phyloP scores from a whole-genome alignment of 768 basidiomycete genomes.

The Suillus tomentosus region DNA sequence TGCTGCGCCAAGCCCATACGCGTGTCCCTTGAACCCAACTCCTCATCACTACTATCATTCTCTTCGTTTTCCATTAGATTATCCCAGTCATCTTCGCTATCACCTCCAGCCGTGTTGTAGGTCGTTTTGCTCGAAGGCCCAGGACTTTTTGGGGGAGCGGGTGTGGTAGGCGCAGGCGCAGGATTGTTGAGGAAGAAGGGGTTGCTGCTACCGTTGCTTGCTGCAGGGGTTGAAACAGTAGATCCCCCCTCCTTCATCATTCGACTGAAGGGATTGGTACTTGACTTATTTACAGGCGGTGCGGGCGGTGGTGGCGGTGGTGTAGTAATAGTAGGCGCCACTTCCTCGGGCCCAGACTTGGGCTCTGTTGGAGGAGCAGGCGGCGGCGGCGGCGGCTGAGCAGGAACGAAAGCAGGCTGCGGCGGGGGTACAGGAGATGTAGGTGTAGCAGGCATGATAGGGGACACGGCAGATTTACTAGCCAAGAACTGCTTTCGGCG shows the following conservation, averaged over 20 bases:
- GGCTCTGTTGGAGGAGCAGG: slow-evolving; percentile 22
- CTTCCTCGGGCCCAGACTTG: slow-evolving; percentile 18
- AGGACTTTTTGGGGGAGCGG: slow-evolving; percentile 49
- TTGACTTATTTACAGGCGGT: slow-evolving; percentile 44
- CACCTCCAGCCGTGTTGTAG: slow-evolving; percentile 63
- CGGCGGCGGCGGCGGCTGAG: slow-evolving; percentile 33
- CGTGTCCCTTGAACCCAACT: slow-evolving; percentile 62
- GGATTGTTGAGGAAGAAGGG: slow-evolving; percentile 70
- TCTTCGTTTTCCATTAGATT: slow-evolving; percentile 74
- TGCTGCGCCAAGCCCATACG: slow-evolving; percentile 75
- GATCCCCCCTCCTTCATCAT: slow-evolving; percentile 53
- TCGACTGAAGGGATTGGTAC: slow-evolving; percentile 81
- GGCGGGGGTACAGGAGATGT: slow-evolving; percentile 41
- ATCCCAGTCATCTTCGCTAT: slow-evolving; percentile 82
- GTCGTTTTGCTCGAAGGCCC: slow-evolving; percentile 52
- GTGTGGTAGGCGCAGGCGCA: slow-evolving; percentile 36
- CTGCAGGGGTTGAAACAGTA: slow-evolving; percentile 31
- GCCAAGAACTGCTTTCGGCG: slow-evolving; percentile 39
- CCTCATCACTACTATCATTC: slow-evolving; percentile 79
- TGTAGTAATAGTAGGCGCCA: slow-evolving; percentile 36
- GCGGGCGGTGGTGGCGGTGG: slow-evolving; percentile 33
- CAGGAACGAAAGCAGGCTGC: slow-evolving; percentile 35
- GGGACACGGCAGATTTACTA: slow-evolving; percentile 38
- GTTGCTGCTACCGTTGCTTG: slow-evolving; percentile 58
- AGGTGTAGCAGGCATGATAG: slow-evolving; percentile 26